phyloP scores from a whole-genome alignment of 73 alveolate genomes.

The Chromera velia region DNA sequence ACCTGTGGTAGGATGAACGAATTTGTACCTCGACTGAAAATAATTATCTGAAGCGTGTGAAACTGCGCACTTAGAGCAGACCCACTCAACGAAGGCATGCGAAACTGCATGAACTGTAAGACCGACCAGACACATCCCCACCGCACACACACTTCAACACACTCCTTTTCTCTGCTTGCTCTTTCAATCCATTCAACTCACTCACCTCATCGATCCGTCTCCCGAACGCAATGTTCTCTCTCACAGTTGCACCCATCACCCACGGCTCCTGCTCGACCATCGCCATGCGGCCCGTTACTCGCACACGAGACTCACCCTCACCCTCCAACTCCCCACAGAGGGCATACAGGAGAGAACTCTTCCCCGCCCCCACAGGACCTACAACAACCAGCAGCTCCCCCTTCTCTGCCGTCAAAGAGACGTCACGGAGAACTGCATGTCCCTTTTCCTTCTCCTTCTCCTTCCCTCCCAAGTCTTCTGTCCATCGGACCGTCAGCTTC shows the following conservation, averaged over 20 bases:
- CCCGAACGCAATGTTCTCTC: slow-evolving; percentile 32
- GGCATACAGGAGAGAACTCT: background rate
- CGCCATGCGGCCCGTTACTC: background rate
- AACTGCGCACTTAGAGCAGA: slow-evolving; percentile 3
- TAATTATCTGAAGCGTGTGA: slow-evolving; percentile 15
- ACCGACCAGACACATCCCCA: slow-evolving; percentile 9
- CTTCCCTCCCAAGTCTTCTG: background rate
- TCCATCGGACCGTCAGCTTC: background rate
- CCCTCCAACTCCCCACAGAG: background rate
- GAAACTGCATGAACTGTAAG: slow-evolving; percentile 9
- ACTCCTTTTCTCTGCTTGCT: background rate
- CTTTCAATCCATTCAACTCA: background rate
- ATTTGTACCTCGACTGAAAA: background rate
- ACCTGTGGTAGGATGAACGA: background rate
- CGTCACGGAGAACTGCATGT: background rate
- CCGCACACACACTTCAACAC: background rate
- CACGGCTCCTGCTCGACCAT: background rate
- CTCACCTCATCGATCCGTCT: background rate
- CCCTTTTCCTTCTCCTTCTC: background rate
- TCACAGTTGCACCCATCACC: background rate
- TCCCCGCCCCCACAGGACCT: background rate
- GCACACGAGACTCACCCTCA: background rate
- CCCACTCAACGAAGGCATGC: background rate
- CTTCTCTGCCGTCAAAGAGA: background rate
- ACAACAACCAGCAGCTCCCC: background rate